Evolutionary conservation across 2,329 filamentous ascomycete genomes (phyloP).

Genomic region (Dichotomopilus funicola): DNA sequence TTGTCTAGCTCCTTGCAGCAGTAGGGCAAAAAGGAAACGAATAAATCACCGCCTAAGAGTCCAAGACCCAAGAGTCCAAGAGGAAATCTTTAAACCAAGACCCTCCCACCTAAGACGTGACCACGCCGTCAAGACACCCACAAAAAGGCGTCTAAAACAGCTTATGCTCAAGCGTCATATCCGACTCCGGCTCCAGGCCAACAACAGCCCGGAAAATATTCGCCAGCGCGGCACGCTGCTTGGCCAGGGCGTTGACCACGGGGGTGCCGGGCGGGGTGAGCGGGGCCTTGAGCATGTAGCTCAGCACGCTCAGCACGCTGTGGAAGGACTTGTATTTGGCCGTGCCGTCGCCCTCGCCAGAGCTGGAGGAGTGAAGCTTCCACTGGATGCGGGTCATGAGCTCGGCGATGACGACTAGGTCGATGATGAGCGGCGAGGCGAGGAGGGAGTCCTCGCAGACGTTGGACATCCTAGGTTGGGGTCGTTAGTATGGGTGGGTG

Average conservation of each 20-base stretch:
- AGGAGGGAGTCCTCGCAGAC: conserved; percentile 98
- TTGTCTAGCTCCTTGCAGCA: background rate
- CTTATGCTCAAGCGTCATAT: conserved; percentile 99
- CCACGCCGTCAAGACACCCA: background rate
- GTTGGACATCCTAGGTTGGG: conserved; percentile 75
- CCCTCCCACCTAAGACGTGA: background rate
- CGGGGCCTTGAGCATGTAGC: conserved; percentile 98
- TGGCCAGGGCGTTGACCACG: conserved; percentile 89
- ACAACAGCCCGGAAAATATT: conserved; percentile 99
- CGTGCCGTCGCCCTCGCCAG: conserved; percentile 43
- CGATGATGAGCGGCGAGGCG: conserved; percentile 93
- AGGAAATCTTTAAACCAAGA: background rate
- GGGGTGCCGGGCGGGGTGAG: conserved; percentile 90
- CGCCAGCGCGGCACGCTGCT: conserved; percentile 88
- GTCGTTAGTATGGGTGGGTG: background rate
- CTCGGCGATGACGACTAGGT: conserved; percentile 86
- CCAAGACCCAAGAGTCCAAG: background rate
- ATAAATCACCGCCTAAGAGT: background rate
- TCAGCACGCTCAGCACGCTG: conserved; percentile 90
- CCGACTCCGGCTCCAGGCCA: conserved; percentile 91
- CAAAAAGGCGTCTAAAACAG: conserved; percentile 55
- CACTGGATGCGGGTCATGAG: conserved; percentile 98
- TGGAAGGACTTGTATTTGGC: conserved; percentile 89
- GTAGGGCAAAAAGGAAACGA: background rate
- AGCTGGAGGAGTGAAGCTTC: conserved; percentile 48